phyloP scores from a whole-genome alignment of 2,329 filamentous ascomycete species.

The Calycina herbarum region DNA sequence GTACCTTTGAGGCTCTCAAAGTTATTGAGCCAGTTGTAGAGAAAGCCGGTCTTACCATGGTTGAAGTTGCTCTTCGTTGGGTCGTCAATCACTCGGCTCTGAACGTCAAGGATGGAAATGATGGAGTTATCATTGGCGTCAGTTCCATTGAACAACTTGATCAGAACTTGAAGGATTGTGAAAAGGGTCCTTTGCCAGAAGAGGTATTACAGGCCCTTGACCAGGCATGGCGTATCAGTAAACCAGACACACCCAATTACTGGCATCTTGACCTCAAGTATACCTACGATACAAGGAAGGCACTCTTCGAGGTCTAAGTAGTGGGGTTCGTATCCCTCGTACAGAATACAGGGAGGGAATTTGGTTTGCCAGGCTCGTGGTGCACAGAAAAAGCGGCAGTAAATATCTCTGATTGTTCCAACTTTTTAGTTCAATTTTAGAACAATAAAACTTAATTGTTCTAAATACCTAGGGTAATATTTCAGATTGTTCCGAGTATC shows the following conservation, averaged over 20 bases:
- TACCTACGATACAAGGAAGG: slow-evolving; percentile 32
- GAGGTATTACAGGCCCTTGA: slow-evolving; percentile 64
- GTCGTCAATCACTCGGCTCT: slow-evolving; percentile 57
- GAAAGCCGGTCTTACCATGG: slow-evolving; percentile 57
- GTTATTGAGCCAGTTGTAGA: slow-evolving; percentile 60
- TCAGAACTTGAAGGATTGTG: slow-evolving; percentile 44
- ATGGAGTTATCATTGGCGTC: slow-evolving; percentile 45
- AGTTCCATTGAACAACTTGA: slow-evolving; percentile 43
- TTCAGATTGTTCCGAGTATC: too few species aligned
- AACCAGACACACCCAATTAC: slow-evolving; percentile 44
- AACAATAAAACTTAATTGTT: too few species aligned
- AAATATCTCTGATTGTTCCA: not conserved
- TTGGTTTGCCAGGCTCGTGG: too few species aligned
- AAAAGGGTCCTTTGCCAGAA: slow-evolving; percentile 59
- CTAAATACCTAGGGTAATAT: too few species aligned
- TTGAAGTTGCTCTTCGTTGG: slow-evolving; percentile 64
- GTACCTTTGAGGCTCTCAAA: slow-evolving; percentile 59
- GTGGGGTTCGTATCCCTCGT: not conserved
- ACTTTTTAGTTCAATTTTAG: not conserved
- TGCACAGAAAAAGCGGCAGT: too few species aligned
- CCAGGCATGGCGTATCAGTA: slow-evolving; percentile 61
- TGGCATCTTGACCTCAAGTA: slow-evolving; percentile 37
- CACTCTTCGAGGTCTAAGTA: slow-evolving; percentile 25
- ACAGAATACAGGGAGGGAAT: not conserved
- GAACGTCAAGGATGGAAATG: slow-evolving; percentile 48